phyloP scores from a whole-genome alignment of 2,329 filamentous ascomycete genomes.

The Alternaria brassicae region DNA sequence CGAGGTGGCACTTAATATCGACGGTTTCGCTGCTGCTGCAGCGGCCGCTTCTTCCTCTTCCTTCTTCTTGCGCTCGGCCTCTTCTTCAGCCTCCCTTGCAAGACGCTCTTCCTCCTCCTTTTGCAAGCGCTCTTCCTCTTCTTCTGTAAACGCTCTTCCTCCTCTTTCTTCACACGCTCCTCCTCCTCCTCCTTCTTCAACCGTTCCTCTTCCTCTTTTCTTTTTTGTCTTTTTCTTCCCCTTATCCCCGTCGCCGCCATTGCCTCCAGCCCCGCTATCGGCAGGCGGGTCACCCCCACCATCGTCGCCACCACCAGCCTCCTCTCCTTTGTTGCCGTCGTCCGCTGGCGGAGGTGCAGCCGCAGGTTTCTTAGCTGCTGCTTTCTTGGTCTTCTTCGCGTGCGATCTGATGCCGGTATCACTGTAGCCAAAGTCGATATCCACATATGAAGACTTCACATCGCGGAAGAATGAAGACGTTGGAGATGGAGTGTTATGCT shows the following conservation, averaged over 20 bases:
- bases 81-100: slow-evolving; percentile 49
- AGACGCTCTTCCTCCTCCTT: slow-evolving; percentile 45
- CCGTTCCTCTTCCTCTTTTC: slow-evolving; percentile 48
- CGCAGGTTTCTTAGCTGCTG: slow-evolving; percentile 40
- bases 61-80: slow-evolving; percentile 48
- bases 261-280: slow-evolving; percentile 46
- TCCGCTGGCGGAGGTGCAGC: slow-evolving; percentile 47
- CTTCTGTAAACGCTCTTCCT: slow-evolving; percentile 44
- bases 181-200: slow-evolving; percentile 50
- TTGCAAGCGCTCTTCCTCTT: slow-evolving; percentile 46
- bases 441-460: slow-evolving; percentile 45
- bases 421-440: slow-evolving; percentile 65
- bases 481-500: slow-evolving; percentile 39
- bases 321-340: slow-evolving; percentile 58
- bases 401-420: slow-evolving; percentile 61
- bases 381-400: slow-evolving; percentile 61
- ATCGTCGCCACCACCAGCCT: slow-evolving; percentile 45
- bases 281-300: slow-evolving; percentile 46
- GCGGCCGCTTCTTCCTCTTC: slow-evolving; percentile 46
- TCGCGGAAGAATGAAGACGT: slow-evolving; percentile 40
- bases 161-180: slow-evolving; percentile 47
- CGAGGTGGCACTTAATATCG: slow-evolving; percentile 28
- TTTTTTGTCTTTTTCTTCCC: slow-evolving; percentile 53
- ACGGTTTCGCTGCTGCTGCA: slow-evolving; percentile 38
- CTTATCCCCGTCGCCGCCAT: slow-evolving; percentile 44